Evolutionary conservation across 768 basidiomycete species (phyloP), one percentile per base, ranked within the genome.

Genomic region (Mycena haematopus): DNA sequence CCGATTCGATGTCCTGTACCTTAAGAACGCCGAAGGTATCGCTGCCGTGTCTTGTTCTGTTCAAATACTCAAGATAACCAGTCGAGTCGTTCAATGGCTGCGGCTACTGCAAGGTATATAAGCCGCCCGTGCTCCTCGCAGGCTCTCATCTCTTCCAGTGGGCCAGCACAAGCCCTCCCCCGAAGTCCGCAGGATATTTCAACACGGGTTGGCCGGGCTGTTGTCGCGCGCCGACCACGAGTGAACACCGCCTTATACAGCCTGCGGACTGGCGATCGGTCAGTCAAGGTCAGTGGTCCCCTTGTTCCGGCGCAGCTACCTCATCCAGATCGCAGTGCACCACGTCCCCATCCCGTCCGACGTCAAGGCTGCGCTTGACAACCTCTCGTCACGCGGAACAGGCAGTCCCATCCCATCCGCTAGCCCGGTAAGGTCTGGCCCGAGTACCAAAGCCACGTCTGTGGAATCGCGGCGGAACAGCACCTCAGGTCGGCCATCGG

Each of bases 201-300:
- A 94, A 93, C 69, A 84, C 83, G 35, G 92, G 92, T 22, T 94
- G 91, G 91, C 93, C 93, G 44, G 92, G 92, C 40, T 95, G 92
- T 79, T 95, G 92, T 80, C 87, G 91, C n/a, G 78, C 91, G 0
- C 92, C 92, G 1, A 76, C 75, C 29, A 68, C 78, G 19, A 77
- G 71, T 57, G 92, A 94, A 73, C 80, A 83, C 68, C 80, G 82
- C 65, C 72, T 82, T 66, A 87, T 94, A 59, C 85, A 83, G 22
- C 82, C 86, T 53, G 87, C 88, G 3, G 92, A 93, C 73, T 95
- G 92, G 92, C 86, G 81, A 67, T 84, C 90, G 31, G 91, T 94
- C 73, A 89, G 86, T 75, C 81, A 84, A 64, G 63, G 63, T 64
- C 21, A 25, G 63, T 21, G 49, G 52, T 46, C 45, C 36, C 36